Conservation (phyloP, 305 asterid species). For the Solanum hybrid region DNA sequence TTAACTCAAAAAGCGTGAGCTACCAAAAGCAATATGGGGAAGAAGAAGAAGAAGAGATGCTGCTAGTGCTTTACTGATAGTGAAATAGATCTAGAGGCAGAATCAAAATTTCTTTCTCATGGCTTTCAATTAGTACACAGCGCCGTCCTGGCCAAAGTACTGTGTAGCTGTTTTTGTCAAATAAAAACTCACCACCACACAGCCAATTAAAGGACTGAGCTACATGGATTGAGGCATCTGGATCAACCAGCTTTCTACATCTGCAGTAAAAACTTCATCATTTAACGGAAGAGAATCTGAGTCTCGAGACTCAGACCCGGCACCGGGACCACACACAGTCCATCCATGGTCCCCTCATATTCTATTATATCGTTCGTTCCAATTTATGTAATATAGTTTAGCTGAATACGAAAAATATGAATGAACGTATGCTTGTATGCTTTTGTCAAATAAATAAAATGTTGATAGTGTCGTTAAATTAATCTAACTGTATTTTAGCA, state of each 20-base stretch:
- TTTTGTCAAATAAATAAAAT: background rate
- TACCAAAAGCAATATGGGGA: background rate
- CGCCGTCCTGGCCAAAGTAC: background rate
- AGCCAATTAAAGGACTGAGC: background rate
- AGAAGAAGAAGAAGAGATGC: background rate
- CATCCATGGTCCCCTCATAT: background rate
- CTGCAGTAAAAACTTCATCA: constrained; percentile 2
- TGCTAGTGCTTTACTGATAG: background rate
- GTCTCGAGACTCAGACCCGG: background rate
- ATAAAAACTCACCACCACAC: background rate
- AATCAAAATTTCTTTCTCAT: background rate
- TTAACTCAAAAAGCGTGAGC: background rate
- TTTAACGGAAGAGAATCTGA: constrained; percentile 6
- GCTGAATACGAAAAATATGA: too few species aligned
- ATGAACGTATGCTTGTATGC: too few species aligned
- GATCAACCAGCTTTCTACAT: background rate
- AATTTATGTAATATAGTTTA: background rate
- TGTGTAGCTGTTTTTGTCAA: background rate
- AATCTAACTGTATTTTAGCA: too few species aligned
- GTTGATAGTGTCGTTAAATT: too few species aligned
- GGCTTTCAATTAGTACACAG: background rate
- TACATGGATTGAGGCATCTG: background rate
- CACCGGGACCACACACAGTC: background rate
- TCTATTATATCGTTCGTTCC: background rate
- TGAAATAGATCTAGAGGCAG: background rate